Conservation (phyloP, 2,329 filamentous ascomycete genomes). For the Orbilia oligospora region DNA sequence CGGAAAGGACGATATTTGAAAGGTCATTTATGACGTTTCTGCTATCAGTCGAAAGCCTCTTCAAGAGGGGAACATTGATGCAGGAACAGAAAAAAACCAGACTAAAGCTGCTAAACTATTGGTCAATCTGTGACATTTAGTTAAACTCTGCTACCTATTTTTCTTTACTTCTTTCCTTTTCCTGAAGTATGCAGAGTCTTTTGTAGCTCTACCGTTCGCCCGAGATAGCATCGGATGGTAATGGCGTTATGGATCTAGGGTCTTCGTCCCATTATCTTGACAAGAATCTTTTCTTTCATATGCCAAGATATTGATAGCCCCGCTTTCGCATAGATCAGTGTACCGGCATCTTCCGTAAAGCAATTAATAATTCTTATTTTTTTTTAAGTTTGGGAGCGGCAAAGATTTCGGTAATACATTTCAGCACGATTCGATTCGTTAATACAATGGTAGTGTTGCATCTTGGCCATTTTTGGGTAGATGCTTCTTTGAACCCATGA, state of each 20-base stretch:
- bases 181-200: background rate
- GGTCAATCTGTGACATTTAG: background rate
- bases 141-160: background rate
- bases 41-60: background rate
- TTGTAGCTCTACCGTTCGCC: slow-evolving; percentile 12
- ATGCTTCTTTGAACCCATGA: background rate
- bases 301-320: slow-evolving; percentile 7
- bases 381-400: background rate
- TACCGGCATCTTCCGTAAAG: background rate
- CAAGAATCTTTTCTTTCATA: background rate
- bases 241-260: slow-evolving; percentile 1
- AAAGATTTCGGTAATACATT: slow-evolving; percentile 17
- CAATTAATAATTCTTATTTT: background rate
- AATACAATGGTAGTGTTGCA: background rate
- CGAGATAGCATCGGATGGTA: slow-evolving; percentile 7
- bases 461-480: background rate
- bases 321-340: background rate
- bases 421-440: background rate
- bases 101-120: slow-evolving; percentile 2
- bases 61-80: slow-evolving; percentile 1
- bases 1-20: background rate
- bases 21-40: background rate
- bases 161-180: background rate
- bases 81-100: slow-evolving; percentile 13
- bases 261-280: background rate